phyloP scores from a whole-genome alignment of 176 grass and related monocot genomes.

The Dendrocalamus sinicus region DNA sequence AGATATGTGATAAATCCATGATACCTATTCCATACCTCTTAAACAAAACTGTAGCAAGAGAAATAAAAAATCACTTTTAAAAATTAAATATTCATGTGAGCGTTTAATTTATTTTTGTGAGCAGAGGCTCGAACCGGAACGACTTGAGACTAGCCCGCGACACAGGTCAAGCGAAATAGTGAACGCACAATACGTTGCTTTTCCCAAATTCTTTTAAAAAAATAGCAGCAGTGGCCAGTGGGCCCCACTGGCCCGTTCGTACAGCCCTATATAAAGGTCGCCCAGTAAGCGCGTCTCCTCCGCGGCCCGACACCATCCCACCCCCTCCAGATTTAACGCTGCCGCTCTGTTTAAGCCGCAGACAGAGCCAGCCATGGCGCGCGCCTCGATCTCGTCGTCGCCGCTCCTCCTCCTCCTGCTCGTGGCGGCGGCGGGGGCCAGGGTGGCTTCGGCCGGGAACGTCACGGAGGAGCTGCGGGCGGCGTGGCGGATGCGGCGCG shows the following conservation, averaged over 20 bases:
- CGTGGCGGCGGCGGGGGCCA: slow-evolving; percentile 12
- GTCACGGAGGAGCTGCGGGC: slow-evolving; percentile 44
- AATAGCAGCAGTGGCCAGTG: neutral
- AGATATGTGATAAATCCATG: too few species aligned
- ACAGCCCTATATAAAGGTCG: neutral
- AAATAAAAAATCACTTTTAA: too few species aligned
- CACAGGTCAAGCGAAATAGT: slow-evolving; percentile 19
- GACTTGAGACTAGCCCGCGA: neutral
- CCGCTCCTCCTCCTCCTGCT: slow-evolving; percentile 28
- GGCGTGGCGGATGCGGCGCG: slow-evolving; percentile 6
- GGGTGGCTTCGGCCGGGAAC: slow-evolving; percentile 29
- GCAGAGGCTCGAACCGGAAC: too few species aligned
- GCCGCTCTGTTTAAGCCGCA: neutral
- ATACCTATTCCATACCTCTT: too few species aligned
- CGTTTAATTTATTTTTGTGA: too few species aligned
- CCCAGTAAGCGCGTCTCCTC: neutral
- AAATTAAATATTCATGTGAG: too few species aligned
- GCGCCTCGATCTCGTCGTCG: slow-evolving; percentile 4
- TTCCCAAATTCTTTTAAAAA: neutral
- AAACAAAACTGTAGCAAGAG: too few species aligned
- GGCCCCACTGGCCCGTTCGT: neutral
- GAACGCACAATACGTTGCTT: neutral
- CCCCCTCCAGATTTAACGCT: neutral
- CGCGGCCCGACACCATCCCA: neutral
- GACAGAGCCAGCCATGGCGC: slow-evolving; percentile 42